Percentiles rank a stretch among this genome's conserved stretches.
phyloP scores from a whole-genome alignment of 768 basidiomycete genomes.

The Boletus rufocinnamomeus region DNA sequence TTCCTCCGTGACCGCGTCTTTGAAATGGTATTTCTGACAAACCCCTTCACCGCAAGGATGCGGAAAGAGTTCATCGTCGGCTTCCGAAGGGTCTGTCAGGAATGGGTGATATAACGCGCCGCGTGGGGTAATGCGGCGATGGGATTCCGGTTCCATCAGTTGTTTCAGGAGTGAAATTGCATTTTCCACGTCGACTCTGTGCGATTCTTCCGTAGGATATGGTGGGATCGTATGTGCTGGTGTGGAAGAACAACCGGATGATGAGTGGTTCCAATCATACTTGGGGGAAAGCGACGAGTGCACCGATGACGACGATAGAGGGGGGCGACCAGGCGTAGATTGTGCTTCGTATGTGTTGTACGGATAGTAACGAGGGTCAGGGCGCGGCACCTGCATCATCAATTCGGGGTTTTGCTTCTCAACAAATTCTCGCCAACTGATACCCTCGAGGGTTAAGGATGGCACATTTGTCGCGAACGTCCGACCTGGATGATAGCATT shows the following conservation, averaged over 20 bases:
- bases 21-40: conserved; percentile 62
- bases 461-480: conserved; percentile 91
- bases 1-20: conserved; percentile 60
- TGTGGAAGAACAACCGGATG: conserved; percentile 24
- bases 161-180: conserved; percentile 77
- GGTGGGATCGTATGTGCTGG: conserved; percentile 16
- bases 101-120: conserved; percentile 81
- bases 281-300: conserved; percentile 26
- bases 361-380: conserved; percentile 57
- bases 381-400: conserved; percentile 49
- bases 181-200: conserved; percentile 56
- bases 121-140: conserved; percentile 73
- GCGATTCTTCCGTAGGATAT: conserved; percentile 39
- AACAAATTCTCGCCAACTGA: conserved; percentile 74
- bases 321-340: conserved; percentile 22
- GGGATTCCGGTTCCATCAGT: conserved; percentile 76
- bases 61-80: conserved; percentile 67
- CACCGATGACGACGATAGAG: conserved; percentile 40
- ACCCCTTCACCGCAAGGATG: conserved; percentile 68
- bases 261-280: conserved; percentile 16
- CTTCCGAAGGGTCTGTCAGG: conserved; percentile 50
- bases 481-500: conserved; percentile 57
- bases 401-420: conserved; percentile 75
- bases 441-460: conserved; percentile 63
- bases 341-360: conserved; percentile 39